Evolutionary conservation across 2,329 filamentous ascomycete species (phyloP).

Genomic region (Paramyrothecium sp.): DNA sequence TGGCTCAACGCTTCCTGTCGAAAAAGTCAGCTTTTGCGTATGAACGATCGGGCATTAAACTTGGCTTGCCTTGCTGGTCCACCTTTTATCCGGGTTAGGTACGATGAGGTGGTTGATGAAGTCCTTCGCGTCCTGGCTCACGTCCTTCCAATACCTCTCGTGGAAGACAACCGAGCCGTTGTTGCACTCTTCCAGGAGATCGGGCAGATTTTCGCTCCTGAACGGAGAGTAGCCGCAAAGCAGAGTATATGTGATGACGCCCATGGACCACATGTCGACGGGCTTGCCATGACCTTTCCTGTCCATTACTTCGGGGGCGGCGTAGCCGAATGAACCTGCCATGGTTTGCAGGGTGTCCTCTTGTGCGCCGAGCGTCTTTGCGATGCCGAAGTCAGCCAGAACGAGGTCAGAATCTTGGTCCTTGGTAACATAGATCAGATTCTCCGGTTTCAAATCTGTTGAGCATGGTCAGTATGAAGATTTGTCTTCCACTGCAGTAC

Average conservation of each 20-base stretch:
- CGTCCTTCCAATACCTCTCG: slow-evolving; percentile 97
- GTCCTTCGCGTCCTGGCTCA: slow-evolving; percentile 90
- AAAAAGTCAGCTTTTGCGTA: slow-evolving; percentile 13
- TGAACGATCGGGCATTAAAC: slow-evolving; percentile 1
- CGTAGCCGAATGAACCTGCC: slow-evolving; percentile 98
- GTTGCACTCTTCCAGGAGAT: slow-evolving; percentile 92
- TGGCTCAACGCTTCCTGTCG: slow-evolving; percentile 73
- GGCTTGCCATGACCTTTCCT: slow-evolving; percentile 97
- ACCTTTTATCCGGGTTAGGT: slow-evolving; percentile 72
- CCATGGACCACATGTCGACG: slow-evolving; percentile 99
- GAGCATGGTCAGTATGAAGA: too few species aligned
- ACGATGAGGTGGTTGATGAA: slow-evolving; percentile 85
- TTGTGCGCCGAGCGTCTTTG: slow-evolving; percentile 91
- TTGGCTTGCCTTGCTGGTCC: slow-evolving; percentile 67
- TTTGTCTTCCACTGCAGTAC: too few species aligned
- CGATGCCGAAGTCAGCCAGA: slow-evolving; percentile 96
- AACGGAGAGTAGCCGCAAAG: slow-evolving; percentile 98
- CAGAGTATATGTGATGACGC: slow-evolving; percentile 97
- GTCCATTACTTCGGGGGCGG: slow-evolving; percentile 96
- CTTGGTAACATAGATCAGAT: slow-evolving; percentile 86
- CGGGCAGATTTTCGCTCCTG: slow-evolving; percentile 87
- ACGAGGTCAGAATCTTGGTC: slow-evolving; percentile 80
- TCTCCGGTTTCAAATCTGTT: slow-evolving; percentile 94
- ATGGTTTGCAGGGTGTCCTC: slow-evolving; percentile 94
- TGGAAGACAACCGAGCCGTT: slow-evolving; percentile 87